Evolutionary conservation across 352 stramenopile genomes (phyloP), one percentile per base, ranked within the genome.

Genomic region (Phytophthora chlamydospora): DNA sequence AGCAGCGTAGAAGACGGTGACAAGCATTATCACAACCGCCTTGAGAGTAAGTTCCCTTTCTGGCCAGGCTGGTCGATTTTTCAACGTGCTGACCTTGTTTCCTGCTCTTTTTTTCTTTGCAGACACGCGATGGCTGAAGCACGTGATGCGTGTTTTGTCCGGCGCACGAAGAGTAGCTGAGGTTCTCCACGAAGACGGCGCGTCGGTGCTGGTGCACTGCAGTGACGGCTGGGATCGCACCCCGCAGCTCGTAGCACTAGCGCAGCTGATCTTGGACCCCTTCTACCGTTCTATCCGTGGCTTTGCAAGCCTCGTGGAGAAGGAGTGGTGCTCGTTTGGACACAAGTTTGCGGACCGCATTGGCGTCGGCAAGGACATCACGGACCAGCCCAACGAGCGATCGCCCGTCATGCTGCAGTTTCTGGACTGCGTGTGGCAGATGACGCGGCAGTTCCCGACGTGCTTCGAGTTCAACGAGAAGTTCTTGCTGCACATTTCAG

Each of bases 121-220:
- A 94, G 93, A 98, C 62, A 98, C 95, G 8, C 90, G 95, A 39
- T 99, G 98, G 98, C 80, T 99, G 19, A 95, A 94, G 51, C 95
- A 99, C 66, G 85, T 99, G 14, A 98, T 98, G 68, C 81, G 89
- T 16, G 83, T 95, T 12, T 58, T 95, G 2, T 89, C 81, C 0
- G 87, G 87, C 0, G 87, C 84, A 1, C 71, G 78, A 19, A 74
- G 83, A 32, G 78, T 95, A 33, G 84, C 87, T 14, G 80, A 94
- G 40, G 78, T 93, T n/a, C 73, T 95, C 3, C 86, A 95, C 43
- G 86, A 95, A 70, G 83, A 93, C 45, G 84, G 84, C 32, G 84
- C 86, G 11, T 91, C 81, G 1, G 87, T 95, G 29, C 68, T 96
- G 5, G 87, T 96, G 27, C 88, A 96, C 57, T 93, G 88, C 57